Base-by-base conservation (phyloP, 192 early-diverging fungal species). In the Anaeromyces robustus region DNA sequence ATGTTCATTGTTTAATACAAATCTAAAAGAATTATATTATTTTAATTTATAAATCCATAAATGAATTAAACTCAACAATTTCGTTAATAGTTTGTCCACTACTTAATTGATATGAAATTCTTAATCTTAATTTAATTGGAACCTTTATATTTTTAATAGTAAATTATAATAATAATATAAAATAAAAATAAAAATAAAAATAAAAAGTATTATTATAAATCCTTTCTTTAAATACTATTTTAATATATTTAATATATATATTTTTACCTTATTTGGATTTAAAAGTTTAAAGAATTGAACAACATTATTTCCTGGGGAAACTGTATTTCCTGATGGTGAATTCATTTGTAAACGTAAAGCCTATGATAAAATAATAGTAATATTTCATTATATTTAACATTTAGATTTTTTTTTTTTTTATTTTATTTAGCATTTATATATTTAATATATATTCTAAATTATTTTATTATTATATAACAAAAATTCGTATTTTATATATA, bases 271-370 rank as follows among this genome's bases (percentile, higher is more conserved):
- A 13, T 88, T 84, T 6, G 97, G 96, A 83, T 99, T 98, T 30
- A 94, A 91, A 78, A 98, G 90, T 41, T 90, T 89, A 87, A 99
- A 90, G 19, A 87, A 31, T 82, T 99, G 98, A 22, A 90, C 93
- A 29, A 91, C 95, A 9, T 84, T 86, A 29, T 84, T 83, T 12
- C 91, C 92, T 29, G 88, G 86, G 18, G 86, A 82, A 79, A 97
- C 86, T 4, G 84, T 84, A 81, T 87, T 95, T 11, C 88, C 87
- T 11, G 92, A 93, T 0, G 95, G 92, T 30, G 96, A 90, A 30
- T 90, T 87, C 89, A 98, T 94, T 82, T 92, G 91, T 78, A 98
- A 87, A 85, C 93, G 92, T 80, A 97, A 92, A 68, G 92, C 93
- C 87, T 86, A 77, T 11, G 81, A n/a, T 52, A 39, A 85, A 77